A percentile compares a stretch with the other conserved stretches of the same genome.
These are phyloP conservation scores for Arctostaphylos glauca DNA, from an alignment of 148 eudicot genomes.

Conservation along the genomic window DNA sequence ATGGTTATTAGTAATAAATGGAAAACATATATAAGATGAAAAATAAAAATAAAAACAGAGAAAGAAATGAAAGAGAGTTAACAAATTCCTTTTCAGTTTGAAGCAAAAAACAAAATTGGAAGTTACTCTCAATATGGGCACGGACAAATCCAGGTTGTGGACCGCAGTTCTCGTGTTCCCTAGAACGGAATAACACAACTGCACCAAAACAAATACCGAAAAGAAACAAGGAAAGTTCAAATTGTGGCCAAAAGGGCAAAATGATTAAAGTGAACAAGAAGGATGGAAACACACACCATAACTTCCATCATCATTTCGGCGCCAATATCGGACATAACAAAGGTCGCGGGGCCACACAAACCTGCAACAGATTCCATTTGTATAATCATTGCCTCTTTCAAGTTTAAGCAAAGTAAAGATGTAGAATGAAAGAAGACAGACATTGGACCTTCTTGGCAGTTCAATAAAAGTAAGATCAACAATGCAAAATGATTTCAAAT, in stretches of 20 bases:
- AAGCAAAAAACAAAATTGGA: constrained; percentile 25
- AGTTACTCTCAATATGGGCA: constrained; percentile 91
- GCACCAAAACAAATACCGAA: constrained; percentile 30
- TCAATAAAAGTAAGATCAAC: not conserved
- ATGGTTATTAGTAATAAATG: not conserved
- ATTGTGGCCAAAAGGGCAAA: constrained; percentile 6
- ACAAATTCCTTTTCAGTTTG: not conserved
- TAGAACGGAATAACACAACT: constrained; percentile 94
- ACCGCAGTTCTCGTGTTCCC: constrained; percentile 93
- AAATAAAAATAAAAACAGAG: not conserved
- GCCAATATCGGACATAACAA: constrained; percentile 99
- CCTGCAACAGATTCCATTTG: constrained; percentile 40
- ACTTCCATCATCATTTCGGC: constrained; percentile 99
- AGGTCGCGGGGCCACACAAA: constrained; percentile 99
- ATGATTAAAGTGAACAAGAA: constrained; percentile 3
- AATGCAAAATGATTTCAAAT: not conserved
- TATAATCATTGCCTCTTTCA: not conserved
- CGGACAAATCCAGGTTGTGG: constrained; percentile 98
- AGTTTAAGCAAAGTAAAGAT: not conserved
- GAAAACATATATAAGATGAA: not conserved
- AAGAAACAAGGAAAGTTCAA: constrained; percentile 10
- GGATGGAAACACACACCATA: constrained; percentile 54
- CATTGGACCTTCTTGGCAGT: constrained; percentile 13
- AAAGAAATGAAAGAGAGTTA: not conserved
- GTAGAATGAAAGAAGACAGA: constrained; percentile 8